Evolutionary conservation across 2,329 filamentous ascomycete genomes (phyloP).

Genomic region (Fusarium chuoi): DNA sequence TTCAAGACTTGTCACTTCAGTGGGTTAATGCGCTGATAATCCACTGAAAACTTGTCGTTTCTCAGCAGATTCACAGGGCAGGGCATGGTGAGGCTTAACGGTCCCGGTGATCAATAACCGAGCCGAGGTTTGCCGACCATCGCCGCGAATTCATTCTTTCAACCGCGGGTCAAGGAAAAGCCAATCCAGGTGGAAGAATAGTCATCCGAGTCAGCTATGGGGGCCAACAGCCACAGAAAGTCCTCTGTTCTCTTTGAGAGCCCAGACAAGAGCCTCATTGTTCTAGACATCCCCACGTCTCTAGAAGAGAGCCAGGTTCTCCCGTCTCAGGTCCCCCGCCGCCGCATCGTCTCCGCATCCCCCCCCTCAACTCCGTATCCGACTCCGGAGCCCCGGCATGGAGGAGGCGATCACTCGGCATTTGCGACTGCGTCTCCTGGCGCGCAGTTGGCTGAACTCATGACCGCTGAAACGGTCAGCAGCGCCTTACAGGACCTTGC

Average conservation of each 20-base stretch:
- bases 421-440: slow-evolving; percentile 50
- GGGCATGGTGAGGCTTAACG: not conserved
- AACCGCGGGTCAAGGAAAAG: slow-evolving; percentile 14
- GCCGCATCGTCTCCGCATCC: slow-evolving; percentile 58
- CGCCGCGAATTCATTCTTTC: slow-evolving; percentile 29
- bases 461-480: slow-evolving; percentile 60
- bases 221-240: slow-evolving; percentile 10
- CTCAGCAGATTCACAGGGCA: slow-evolving; percentile 17
- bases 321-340: slow-evolving; percentile 48
- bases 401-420: slow-evolving; percentile 43
- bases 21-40: slow-evolving; percentile 20
- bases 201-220: slow-evolving; percentile 8
- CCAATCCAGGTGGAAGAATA: slow-evolving; percentile 12
- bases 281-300: slow-evolving; percentile 77
- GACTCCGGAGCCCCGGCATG: slow-evolving; percentile 61
- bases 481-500: slow-evolving; percentile 55
- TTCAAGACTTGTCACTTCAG: slow-evolving; percentile 12
- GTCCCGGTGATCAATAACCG: slow-evolving; percentile 41
- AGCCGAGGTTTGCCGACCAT: slow-evolving; percentile 46
- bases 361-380: slow-evolving; percentile 58
- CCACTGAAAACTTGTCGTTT: slow-evolving; percentile 11
- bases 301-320: slow-evolving; percentile 73
- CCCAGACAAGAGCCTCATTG: slow-evolving; percentile 57
- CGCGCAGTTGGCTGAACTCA: slow-evolving; percentile 64
- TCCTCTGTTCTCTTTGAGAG: slow-evolving; percentile 50